Conservation (phyloP, 192 early-diverging fungal species). For the Coemansia sp. region DNA sequence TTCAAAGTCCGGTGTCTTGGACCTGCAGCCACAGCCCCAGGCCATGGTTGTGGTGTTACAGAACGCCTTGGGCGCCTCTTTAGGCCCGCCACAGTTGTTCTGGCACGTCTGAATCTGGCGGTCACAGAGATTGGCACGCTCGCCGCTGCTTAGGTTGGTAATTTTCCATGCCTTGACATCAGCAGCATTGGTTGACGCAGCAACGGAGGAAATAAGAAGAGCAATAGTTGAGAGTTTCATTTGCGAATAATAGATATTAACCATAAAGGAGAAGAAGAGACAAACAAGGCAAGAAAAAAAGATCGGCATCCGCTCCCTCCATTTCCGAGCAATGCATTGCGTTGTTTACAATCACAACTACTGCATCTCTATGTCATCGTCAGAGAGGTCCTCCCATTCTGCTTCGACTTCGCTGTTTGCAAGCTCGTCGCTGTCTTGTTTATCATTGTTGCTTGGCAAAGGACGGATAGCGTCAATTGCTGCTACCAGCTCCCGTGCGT, state of each 20-base stretch:
- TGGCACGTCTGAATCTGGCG: constrained; percentile 49
- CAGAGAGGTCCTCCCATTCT: constrained; percentile 56
- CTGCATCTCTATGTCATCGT: constrained; percentile 51
- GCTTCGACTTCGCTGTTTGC: constrained; percentile 24
- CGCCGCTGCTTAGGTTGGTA: constrained; percentile 25
- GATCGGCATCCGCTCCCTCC: constrained; percentile 5
- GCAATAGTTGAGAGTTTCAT: constrained; percentile 36
- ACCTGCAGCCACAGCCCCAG: constrained; percentile 56
- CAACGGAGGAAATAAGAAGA: constrained; percentile 22
- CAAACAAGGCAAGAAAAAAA: not conserved
- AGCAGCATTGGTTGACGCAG: constrained; percentile 16
- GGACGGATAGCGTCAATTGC: constrained; percentile 59
- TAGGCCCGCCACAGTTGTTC: constrained; percentile 51
- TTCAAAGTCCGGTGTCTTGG: constrained; percentile 46
- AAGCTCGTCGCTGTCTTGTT: constrained; percentile 46
- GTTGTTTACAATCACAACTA: too few relatives aligned
- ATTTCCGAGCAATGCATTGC: too few relatives aligned
- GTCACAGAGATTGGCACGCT: constrained; percentile 41
- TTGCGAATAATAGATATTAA: not conserved
- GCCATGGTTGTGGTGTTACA: constrained; percentile 57
- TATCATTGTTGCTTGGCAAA: constrained; percentile 51
- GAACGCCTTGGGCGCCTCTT: constrained; percentile 52
- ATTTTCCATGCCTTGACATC: constrained; percentile 39
- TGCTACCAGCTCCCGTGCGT: constrained; percentile 65
- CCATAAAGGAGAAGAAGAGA: too few relatives aligned